Evolutionary conservation across 2,329 filamentous ascomycete species (phyloP).

Genomic region (Catunica adiposa): DNA sequence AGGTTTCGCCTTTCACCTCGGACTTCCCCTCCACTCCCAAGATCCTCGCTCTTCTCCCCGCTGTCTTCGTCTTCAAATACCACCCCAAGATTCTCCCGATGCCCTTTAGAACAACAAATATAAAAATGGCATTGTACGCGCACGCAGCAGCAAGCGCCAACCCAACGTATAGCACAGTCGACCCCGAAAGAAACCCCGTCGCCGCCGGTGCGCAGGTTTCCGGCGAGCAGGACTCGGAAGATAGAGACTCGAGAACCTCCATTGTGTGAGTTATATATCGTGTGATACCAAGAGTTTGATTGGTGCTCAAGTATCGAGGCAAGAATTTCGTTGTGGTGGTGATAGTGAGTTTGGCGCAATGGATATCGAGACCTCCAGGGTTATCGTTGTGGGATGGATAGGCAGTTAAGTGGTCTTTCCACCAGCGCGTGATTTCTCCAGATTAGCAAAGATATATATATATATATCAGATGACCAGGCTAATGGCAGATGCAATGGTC

Average conservation of each 20-base stretch:
- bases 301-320: not conserved
- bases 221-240: conserved; percentile 4
- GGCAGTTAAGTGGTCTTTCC: no score
- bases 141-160: conserved; percentile 11
- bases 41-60: conserved; percentile 42
- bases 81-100: conserved; percentile 36
- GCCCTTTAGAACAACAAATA: conserved; percentile 24
- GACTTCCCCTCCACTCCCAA: conserved; percentile 54
- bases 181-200: not conserved
- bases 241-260: conserved; percentile 3
- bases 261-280: not conserved
- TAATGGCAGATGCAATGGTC: no score
- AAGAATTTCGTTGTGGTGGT: not conserved
- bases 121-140: conserved; percentile 16
- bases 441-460: no score
- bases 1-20: conserved; percentile 46
- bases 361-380: no score
- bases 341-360: no score
- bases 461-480: no score
- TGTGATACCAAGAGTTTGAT: not conserved
- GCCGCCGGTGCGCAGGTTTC: conserved; percentile 3
- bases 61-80: conserved; percentile 45
- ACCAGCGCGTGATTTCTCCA: no score
- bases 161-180: conserved; percentile 2
- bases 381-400: no score